Conservation (phyloP, 2,329 filamentous ascomycete genomes). For the Claviceps spartinae region DNA sequence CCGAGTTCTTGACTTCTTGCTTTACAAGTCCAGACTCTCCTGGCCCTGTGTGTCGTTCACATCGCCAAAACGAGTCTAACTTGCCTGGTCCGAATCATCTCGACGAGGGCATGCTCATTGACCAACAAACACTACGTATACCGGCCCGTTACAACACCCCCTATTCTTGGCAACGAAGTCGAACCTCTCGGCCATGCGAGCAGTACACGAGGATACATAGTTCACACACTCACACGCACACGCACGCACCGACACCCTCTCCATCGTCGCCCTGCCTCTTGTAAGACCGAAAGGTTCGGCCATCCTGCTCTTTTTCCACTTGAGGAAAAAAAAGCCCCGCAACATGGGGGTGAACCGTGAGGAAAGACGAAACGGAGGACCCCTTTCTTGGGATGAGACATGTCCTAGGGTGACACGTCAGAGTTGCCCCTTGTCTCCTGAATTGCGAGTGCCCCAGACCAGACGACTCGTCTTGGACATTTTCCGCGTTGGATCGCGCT, state of each 20-base stretch:
- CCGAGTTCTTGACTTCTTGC: neutral
- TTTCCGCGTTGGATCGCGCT: too few species aligned
- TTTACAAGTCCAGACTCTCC: too few species aligned
- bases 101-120: neutral
- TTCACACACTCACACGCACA: neutral
- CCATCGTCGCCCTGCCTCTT: too few species aligned
- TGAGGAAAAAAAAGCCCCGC: neutral
- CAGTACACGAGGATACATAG: neutral
- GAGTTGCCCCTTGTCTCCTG: slow-evolving; percentile 8
- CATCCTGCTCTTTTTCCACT: neutral
- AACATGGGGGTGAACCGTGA: slow-evolving; percentile 1
- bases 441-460: neutral
- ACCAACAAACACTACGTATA: neutral
- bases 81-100: neutral
- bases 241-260: too few species aligned
- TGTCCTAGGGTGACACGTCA: slow-evolving; percentile 13
- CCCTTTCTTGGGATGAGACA: slow-evolving; percentile 16
- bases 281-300: neutral
- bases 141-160: neutral
- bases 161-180: neutral
- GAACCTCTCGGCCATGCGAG: neutral
- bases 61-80: too few species aligned
- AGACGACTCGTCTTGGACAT: too few species aligned
- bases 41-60: too few species aligned
- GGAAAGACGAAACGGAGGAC: slow-evolving; percentile 6